Conservation (phyloP, 1,284 basidiomycete genomes). For the Amylostereum areolatum region DNA sequence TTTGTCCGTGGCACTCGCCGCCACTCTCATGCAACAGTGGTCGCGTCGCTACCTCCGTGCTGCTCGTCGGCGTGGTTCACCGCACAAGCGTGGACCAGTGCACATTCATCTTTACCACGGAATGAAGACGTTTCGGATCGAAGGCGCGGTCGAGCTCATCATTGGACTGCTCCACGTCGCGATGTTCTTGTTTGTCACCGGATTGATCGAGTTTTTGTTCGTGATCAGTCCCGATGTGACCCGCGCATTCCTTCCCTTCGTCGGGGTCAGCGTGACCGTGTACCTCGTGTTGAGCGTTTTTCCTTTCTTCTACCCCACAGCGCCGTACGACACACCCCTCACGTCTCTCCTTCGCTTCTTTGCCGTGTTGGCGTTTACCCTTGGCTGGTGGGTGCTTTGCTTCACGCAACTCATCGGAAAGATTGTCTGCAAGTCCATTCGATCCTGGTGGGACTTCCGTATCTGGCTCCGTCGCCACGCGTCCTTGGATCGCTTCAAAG, state of each 20-base stretch:
- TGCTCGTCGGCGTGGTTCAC: background rate
- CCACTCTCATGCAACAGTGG: constrained; percentile 4
- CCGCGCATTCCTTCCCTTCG: background rate
- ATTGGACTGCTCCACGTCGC: background rate
- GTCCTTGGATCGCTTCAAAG: no score
- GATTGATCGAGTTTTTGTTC: constrained; percentile 1
- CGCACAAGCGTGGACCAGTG: background rate
- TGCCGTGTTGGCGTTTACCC: background rate
- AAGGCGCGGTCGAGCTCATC: background rate
- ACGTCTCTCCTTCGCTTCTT: background rate
- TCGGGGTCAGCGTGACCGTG: background rate
- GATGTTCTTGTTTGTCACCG: constrained; percentile 1
- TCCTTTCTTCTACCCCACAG: background rate
- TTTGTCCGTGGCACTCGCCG: constrained; percentile 4
- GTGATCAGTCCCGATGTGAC: background rate
- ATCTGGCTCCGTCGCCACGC: no score
- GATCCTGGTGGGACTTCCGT: no score
- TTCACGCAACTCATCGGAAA: background rate
- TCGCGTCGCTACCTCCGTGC: background rate
- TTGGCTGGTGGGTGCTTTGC: background rate
- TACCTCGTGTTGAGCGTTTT: background rate
- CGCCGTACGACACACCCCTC: constrained; percentile 6
- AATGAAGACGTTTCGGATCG: background rate
- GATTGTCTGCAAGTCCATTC: background rate
- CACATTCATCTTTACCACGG: background rate